Percentiles rank a stretch among this genome's conserved stretches.
phyloP scores from a whole-genome alignment of 2,329 filamentous ascomycete genomes.

The Trichophaea hybrida region DNA sequence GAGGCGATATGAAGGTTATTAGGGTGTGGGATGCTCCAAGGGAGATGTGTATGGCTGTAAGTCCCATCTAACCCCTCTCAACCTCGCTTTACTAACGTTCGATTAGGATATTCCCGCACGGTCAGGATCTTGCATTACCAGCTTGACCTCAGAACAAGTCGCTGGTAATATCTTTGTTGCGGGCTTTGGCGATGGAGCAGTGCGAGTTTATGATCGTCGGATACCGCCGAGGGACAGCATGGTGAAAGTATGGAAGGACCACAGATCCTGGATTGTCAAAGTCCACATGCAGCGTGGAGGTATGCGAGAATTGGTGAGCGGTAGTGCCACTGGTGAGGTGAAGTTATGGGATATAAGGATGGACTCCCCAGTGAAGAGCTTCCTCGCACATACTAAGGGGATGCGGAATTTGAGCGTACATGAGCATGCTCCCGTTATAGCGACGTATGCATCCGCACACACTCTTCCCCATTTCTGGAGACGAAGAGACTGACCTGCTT shows the following conservation, averaged over 20 bases:
- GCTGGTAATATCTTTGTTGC: conserved; percentile 93
- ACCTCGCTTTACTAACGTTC: not conserved
- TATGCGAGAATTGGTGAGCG: conserved; percentile 76
- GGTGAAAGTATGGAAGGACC: conserved; percentile 94
- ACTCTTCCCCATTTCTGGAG: conserved; percentile 3
- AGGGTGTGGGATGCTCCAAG: conserved; percentile 90
- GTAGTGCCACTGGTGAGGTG: conserved; percentile 82
- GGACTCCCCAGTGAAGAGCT: conserved; percentile 59
- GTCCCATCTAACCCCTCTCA: conserved; percentile 21
- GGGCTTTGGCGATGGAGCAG: conserved; percentile 87
- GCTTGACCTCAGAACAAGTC: conserved; percentile 91
- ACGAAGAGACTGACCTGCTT: conserved; percentile 25
- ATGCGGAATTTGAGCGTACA: conserved; percentile 80
- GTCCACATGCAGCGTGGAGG: conserved; percentile 95
- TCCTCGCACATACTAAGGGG: conserved; percentile 60
- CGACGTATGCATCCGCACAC: conserved; percentile 50
- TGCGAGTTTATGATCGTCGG: conserved; percentile 86
- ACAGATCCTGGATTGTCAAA: conserved; percentile 87
- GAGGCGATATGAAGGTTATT: conserved; percentile 89
- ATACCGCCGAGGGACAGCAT: conserved; percentile 73
- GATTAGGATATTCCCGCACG: conserved; percentile 76
- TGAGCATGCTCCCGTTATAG: conserved; percentile 92
- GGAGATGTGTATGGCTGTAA: conserved; percentile 68
- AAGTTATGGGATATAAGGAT: conserved; percentile 92
- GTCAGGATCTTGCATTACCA: conserved; percentile 89